Conservation (phyloP, 1,139 yeast genomes). For the Yamadazyma friedrichii region DNA sequence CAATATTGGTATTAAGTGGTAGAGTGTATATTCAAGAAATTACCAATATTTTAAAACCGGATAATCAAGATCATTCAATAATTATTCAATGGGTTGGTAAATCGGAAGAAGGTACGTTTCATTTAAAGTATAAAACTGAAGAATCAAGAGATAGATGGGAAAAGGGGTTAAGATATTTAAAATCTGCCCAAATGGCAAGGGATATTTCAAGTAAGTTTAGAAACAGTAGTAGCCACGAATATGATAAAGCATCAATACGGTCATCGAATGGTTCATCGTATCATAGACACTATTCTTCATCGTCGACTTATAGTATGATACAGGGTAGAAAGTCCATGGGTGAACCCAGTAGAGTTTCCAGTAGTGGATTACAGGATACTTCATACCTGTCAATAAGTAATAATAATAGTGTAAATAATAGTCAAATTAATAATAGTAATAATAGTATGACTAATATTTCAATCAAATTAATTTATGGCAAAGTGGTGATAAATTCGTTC, state of each 20-base stretch:
- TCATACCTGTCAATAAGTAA: conserved; percentile 18
- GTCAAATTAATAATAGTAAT: background rate
- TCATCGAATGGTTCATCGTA: conserved; percentile 31
- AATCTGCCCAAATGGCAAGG: conserved; percentile 42
- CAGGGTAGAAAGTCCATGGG: conserved; percentile 27
- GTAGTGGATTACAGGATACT: conserved; percentile 18
- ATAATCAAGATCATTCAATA: conserved; percentile 50
- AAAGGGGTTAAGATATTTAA: conserved; percentile 47
- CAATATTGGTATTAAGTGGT: conserved; percentile 58
- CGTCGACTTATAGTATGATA: conserved; percentile 50
- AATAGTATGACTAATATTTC: conserved; percentile 8
- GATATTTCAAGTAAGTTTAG: conserved; percentile 40
- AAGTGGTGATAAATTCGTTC: conserved; percentile 32
- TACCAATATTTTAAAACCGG: conserved; percentile 49
- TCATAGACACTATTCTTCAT: conserved; percentile 45
- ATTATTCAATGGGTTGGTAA: conserved; percentile 78
- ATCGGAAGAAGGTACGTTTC: conserved; percentile 73
- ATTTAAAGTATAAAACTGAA: conserved; percentile 66
- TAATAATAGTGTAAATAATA: conserved; percentile 10
- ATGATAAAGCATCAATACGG: conserved; percentile 21
- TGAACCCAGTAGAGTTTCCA: conserved; percentile 18
- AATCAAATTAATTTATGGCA: conserved; percentile 53
- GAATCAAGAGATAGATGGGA: conserved; percentile 75
- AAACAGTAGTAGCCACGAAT: conserved; percentile 24
- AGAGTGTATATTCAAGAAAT: conserved; percentile 69